Conservation (phyloP, 768 basidiomycete genomes). For the Antrodiella citrinella region DNA sequence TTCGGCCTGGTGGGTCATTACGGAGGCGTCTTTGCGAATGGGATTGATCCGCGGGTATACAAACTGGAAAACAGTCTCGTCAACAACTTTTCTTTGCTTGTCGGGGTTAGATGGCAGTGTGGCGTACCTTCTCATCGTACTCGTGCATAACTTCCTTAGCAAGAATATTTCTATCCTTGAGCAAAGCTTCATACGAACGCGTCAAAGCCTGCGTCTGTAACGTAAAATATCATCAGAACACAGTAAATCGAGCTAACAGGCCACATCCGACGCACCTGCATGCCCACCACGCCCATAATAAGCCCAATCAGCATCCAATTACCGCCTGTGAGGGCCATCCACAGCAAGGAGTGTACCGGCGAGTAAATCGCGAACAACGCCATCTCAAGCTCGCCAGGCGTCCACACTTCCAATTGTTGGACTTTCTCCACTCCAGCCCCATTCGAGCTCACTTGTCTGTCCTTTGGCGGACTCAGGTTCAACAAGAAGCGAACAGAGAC, state of each 20-base stretch:
- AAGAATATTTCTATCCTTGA: constrained; percentile 72
- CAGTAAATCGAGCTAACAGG: too few relatives aligned
- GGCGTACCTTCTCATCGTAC: constrained; percentile 68
- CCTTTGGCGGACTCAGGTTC: constrained; percentile 43
- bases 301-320: constrained; percentile 71
- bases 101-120: not conserved
- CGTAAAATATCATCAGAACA: not conserved
- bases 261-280: constrained; percentile 41
- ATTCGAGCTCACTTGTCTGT: constrained; percentile 10
- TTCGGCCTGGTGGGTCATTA: constrained; percentile 84
- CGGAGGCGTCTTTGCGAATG: constrained; percentile 66
- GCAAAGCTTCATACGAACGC: constrained; percentile 48
- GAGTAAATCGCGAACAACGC: constrained; percentile 71
- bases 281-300: constrained; percentile 60
- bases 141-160: constrained; percentile 78
- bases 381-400: constrained; percentile 63
- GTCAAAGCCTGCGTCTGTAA: constrained; percentile 43
- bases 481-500: constrained; percentile 61
- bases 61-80: too few relatives aligned
- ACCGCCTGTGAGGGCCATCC: constrained; percentile 59
- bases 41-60: constrained; percentile 78
- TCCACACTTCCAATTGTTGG: constrained; percentile 77
- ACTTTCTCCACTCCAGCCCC: constrained; percentile 28
- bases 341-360: constrained; percentile 65
- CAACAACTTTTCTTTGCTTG: too few relatives aligned